A percentile compares a stretch with the other conserved stretches of the same genome.
Conservation (phyloP, 805 yeast genomes). For the Candida jianshihensis region DNA sequence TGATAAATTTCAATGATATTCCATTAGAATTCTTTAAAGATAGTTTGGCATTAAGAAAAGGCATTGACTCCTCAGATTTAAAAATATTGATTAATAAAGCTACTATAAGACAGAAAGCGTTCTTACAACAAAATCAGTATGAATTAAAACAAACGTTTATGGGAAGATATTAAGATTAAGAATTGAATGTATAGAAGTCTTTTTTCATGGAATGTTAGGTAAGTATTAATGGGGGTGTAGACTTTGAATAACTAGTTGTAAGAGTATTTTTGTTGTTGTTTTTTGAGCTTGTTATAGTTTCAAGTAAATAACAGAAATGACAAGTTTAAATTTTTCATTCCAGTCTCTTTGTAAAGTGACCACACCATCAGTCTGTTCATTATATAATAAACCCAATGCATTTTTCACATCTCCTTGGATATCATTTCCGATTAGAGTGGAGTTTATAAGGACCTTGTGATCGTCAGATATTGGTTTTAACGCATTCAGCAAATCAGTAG, state of each 20-base stretch:
- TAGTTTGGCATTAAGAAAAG: constrained; percentile 5
- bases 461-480: constrained; percentile 3
- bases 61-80: constrained; percentile 2
- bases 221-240: too few relatives aligned
- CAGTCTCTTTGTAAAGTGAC: constrained; percentile 1
- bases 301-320: constrained; percentile 4
- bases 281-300: constrained; percentile 5
- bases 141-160: constrained; percentile 6
- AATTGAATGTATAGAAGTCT: too few relatives aligned
- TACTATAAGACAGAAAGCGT: constrained; percentile 3
- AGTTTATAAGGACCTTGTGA: constrained; percentile 2
- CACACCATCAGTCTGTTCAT: constrained; percentile 5
- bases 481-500: not conserved
- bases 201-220: not conserved
- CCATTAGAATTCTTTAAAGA: constrained; percentile 7
- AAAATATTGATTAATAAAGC: constrained; percentile 4
- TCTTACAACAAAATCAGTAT: constrained; percentile 4
- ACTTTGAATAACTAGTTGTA: not conserved
- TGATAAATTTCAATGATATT: constrained; percentile 6
- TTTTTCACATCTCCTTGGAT: constrained; percentile 3
- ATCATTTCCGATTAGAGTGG: not conserved
- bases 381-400: constrained; percentile 1
- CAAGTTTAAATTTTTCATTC: not conserved
- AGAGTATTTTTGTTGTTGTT: too few relatives aligned
- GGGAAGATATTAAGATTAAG: constrained; percentile 8